These are phyloP conservation scores for Meyerozyma guilliermondii DNA, from an alignment of 1,139 yeast genomes.

Conservation along the genomic window DNA sequence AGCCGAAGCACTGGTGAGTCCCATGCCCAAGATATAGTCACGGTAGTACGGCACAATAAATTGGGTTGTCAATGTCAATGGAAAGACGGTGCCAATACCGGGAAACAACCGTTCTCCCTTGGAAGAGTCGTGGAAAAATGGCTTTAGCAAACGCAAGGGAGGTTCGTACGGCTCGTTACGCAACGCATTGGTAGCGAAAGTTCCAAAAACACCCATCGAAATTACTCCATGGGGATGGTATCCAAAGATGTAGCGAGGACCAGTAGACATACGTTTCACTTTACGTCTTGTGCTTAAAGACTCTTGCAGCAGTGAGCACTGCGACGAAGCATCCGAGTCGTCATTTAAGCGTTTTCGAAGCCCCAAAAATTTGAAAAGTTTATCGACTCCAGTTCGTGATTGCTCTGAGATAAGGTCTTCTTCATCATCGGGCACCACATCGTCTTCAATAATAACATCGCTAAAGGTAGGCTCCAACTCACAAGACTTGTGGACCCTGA, in stretches of 20 bases:
- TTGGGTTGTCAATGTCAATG: constrained; percentile 79
- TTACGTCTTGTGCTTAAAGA: constrained; percentile 7
- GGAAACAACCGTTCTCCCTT: constrained; percentile 58
- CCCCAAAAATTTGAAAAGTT: constrained; percentile 33
- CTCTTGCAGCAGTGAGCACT: constrained; percentile 3
- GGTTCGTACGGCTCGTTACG: constrained; percentile 43
- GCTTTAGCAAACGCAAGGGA: constrained; percentile 49
- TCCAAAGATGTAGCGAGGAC: constrained; percentile 84
- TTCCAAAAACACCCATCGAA: constrained; percentile 88
- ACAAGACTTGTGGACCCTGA: constrained; percentile 63
- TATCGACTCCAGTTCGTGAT: constrained; percentile 34
- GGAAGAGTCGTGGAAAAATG: constrained; percentile 40
- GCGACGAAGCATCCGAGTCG: constrained; percentile 10
- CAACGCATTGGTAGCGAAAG: constrained; percentile 73
- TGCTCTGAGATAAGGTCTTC: constrained; percentile 39
- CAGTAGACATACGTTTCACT: constrained; percentile 39
- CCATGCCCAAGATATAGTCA: constrained; percentile 77
- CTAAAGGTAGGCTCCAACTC: constrained; percentile 75
- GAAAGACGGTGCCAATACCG: constrained; percentile 67
- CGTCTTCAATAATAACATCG: constrained; percentile 21
- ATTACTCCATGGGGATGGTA: constrained; percentile 97
- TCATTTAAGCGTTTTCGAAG: constrained; percentile 36
- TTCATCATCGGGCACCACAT: constrained; percentile 25
- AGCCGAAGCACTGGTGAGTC: constrained; percentile 81
- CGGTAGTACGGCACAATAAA: constrained; percentile 85